Percentiles rank a stretch among this genome's conserved stretches.
phyloP scores from a whole-genome alignment of 176 grass and related monocot genomes.

The Ampelocalamus luodianensis region DNA sequence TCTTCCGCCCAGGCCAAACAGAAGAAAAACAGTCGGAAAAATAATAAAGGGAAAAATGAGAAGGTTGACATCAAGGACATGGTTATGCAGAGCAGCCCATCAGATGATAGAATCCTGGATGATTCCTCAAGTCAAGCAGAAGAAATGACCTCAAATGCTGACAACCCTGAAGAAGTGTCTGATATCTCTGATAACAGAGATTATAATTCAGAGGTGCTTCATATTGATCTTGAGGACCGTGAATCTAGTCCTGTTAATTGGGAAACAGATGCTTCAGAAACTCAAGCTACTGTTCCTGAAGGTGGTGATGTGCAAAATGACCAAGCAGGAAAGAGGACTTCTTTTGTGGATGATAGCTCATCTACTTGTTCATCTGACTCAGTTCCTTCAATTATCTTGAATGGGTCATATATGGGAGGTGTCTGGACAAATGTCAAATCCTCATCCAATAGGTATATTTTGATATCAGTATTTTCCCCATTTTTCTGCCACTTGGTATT shows the following conservation, averaged over 20 bases:
- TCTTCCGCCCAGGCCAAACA: constrained; percentile 67
- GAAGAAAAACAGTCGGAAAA: constrained; percentile 80
- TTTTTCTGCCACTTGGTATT: constrained; percentile 36
- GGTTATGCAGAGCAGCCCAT: constrained; percentile 38
- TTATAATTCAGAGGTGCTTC: constrained; percentile 69
- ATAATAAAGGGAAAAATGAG: constrained; percentile 77
- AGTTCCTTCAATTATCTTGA: constrained; percentile 64
- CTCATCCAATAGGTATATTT: constrained; percentile 73
- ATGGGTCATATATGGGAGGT: constrained; percentile 51
- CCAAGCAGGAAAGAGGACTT: constrained; percentile 67
- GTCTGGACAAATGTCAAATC: constrained; percentile 66
- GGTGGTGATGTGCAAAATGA: constrained; percentile 63
- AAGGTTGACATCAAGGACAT: constrained; percentile 55
- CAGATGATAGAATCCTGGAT: constrained; percentile 61
- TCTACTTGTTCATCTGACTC: constrained; percentile 92
- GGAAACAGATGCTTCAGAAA: constrained; percentile 88
- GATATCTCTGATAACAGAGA: constrained; percentile 83
- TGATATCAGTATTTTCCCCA: neutral
- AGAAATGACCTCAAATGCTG: constrained; percentile 62
- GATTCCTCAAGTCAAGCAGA: constrained; percentile 61
- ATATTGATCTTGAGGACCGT: constrained; percentile 68
- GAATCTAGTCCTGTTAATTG: constrained; percentile 74
- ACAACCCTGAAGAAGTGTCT: constrained; percentile 71
- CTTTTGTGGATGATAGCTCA: constrained; percentile 78
- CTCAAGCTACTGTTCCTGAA: constrained; percentile 49